Evolutionary conservation across 768 basidiomycete species (phyloP), one percentile per base, ranked within the genome.

Genomic region (Crepidotus variabilis): DNA sequence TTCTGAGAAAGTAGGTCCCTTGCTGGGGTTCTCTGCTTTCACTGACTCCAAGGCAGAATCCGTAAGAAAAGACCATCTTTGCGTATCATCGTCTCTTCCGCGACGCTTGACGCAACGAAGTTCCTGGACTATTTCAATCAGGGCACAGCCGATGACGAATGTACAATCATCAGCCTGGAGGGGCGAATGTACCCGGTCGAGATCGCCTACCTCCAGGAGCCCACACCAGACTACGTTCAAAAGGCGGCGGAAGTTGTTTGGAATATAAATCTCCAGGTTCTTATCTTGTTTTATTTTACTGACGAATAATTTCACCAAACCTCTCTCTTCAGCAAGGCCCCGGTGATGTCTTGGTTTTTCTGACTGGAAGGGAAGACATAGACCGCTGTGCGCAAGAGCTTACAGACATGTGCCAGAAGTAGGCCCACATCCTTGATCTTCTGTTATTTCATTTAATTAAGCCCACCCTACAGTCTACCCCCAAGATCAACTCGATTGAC

Each of bases 331-430:
- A 96, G 92, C 86, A 90, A 75, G 84, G 81, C 6, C 69, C 80
- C 6, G 97, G 97, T 0, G 97, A 99, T 72, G 84, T 99, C 47
- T 79, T 99, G 21, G 85, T 98, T 0, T 99, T 99, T 67, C 68
- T 99, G 54, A 96, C 97, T 0, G 97, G 97, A 7, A 78, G 96
- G 33, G 97, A 99, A 69, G 97, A 99, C 65, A 99, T 99, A 49
- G 94, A 98, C 39, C 79, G 84, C 45, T 94, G 90, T 58, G 69
- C 95, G 18, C 88, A 95, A 58, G 85, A 84, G 55, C 72, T 98
- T 10, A 73, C 88, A 0, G 94, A 97, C 63, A 78, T 92, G 56
- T 65, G 92, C 22, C 85, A 88, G 51, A 83, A 81, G 94, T 60
- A 34, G 51, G 56, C 43, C 21, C 14, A 13, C 49, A 9, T 20